These are phyloP conservation scores for Yamadazyma mexicana DNA, from an alignment of 1,139 yeast genomes.

Conservation along the genomic window DNA sequence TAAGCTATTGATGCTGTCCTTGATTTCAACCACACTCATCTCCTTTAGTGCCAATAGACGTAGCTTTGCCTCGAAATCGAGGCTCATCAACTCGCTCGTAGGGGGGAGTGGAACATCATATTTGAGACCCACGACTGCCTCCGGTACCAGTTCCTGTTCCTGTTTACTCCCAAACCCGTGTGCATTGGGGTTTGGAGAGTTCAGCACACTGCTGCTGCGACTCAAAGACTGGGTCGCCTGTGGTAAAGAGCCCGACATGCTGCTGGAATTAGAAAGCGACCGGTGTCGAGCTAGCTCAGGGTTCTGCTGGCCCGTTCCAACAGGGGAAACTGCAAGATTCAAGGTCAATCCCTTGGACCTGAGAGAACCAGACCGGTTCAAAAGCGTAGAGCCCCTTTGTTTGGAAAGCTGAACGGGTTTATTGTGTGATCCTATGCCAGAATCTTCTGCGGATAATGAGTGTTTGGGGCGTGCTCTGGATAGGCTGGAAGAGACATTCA, in stretches of 20 bases:
- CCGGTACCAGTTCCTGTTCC: neutral
- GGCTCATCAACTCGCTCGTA: constrained; percentile 25
- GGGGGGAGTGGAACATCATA: constrained; percentile 35
- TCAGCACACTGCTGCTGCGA: neutral
- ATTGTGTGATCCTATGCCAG: constrained; percentile 8
- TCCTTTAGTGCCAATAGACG: constrained; percentile 61
- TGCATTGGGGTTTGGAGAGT: neutral
- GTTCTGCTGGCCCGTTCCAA: constrained; percentile 1
- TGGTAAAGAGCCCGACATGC: neutral
- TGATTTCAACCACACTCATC: constrained; percentile 58
- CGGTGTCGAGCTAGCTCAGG: too few species aligned
- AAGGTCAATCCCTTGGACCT: constrained; percentile 30
- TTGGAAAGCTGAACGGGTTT: constrained; percentile 10
- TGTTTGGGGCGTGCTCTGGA: too few species aligned
- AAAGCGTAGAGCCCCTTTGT: constrained; percentile 5
- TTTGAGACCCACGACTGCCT: constrained; percentile 12
- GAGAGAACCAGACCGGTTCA: constrained; percentile 13
- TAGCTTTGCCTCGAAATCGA: constrained; percentile 55
- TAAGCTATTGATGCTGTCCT: constrained; percentile 44
- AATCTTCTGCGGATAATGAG: neutral
- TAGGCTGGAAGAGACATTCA: neutral
- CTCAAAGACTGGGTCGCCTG: too few species aligned
- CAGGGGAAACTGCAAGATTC: constrained; percentile 34
- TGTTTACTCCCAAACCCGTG: neutral
- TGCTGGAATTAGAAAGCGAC: constrained; percentile 8